phyloP scores from a whole-genome alignment of 257 asterid genomes.

The Scutellaria minor region DNA sequence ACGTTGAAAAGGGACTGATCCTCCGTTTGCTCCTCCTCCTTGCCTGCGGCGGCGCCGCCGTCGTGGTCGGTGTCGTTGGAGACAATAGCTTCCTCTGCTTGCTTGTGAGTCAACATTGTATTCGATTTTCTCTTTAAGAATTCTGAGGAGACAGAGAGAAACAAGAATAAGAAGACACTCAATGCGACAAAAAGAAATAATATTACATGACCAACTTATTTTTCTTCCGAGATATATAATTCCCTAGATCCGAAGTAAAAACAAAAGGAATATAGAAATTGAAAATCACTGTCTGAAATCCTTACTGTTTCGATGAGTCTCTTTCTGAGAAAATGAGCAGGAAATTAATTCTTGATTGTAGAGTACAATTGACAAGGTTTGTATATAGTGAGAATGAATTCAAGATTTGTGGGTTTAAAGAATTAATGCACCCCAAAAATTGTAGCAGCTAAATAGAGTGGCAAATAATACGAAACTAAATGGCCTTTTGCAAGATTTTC shows the following conservation, averaged over 20 bases:
- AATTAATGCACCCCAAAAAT: constrained; percentile 38
- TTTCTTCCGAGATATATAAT: constrained; percentile 34
- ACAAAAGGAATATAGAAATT: background rate
- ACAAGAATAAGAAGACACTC: constrained; percentile 12
- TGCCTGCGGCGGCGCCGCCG: constrained; percentile 43
- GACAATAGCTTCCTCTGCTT: constrained; percentile 80
- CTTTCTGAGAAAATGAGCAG: constrained; percentile 13
- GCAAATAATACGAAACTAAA: constrained; percentile 23
- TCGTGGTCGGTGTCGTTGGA: constrained; percentile 47
- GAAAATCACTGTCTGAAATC: constrained; percentile 33
- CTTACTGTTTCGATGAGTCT: constrained; percentile 35
- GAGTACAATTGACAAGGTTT: too few relatives aligned
- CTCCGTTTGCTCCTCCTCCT: constrained; percentile 44
- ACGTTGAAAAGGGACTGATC: constrained; percentile 44
- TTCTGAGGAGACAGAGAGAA: constrained; percentile 7
- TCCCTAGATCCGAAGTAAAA: constrained; percentile 43
- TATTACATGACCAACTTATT: background rate
- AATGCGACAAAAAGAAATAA: constrained; percentile 39
- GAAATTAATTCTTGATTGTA: too few relatives aligned
- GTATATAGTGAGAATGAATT: background rate
- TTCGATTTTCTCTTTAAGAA: constrained; percentile 18
- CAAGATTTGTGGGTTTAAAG: constrained; percentile 1
- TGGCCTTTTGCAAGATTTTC: constrained; percentile 29
- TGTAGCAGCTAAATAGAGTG: background rate
- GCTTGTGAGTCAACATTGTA: constrained; percentile 65